Evolutionary conservation across 2,329 filamentous ascomycete species (phyloP), one percentile per base, ranked within the genome.

Genomic region (Volutella citrinella): DNA sequence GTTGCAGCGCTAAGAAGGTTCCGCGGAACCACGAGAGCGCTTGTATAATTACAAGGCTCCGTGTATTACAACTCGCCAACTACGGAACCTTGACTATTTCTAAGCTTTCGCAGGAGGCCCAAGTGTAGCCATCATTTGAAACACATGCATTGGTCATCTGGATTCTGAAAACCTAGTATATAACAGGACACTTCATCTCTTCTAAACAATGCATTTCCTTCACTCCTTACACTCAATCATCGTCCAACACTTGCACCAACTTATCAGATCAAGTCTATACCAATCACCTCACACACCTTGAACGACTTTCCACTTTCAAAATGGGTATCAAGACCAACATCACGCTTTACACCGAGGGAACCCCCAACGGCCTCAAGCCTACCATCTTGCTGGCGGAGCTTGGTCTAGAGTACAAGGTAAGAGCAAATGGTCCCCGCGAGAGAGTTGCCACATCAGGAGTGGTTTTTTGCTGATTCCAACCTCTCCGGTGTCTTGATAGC

Each of bases 1-100:
- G 25, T 13, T 30, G 38, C 13, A 27, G 25, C 25, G 25, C 25
- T 11, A 27, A 27, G 25, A 16, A 27, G 25, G 25, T 27, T 27
- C 25, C 25, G 18, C 25, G 25, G 25, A 27, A 27, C 25, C 25
- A 27, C 10, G n/a, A 27, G 8, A 27, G 18, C 10, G 15, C 25
- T 27, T 27, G 18, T 16, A 27, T 27, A 16, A 27, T 27, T 16
- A 27, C 14, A 27, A 17, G 25, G 25, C 18, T 27, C 25, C 25
- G 25, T 27, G 25, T 11, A 27, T 27, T 27, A 27, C 25, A 27
- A 27, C 25, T 15, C 25, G 25, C 25, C 25, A 27, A 27, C 25
- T 15, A 27, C 25, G 25, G 25, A 27, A 27, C 25, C 5, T 27
- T 3, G 25, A 7, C 25, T 15, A 27, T 27, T 27, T 27, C 12